phyloP scores from a whole-genome alignment of 1,284 basidiomycete genomes.

The Earliella scabrosa region DNA sequence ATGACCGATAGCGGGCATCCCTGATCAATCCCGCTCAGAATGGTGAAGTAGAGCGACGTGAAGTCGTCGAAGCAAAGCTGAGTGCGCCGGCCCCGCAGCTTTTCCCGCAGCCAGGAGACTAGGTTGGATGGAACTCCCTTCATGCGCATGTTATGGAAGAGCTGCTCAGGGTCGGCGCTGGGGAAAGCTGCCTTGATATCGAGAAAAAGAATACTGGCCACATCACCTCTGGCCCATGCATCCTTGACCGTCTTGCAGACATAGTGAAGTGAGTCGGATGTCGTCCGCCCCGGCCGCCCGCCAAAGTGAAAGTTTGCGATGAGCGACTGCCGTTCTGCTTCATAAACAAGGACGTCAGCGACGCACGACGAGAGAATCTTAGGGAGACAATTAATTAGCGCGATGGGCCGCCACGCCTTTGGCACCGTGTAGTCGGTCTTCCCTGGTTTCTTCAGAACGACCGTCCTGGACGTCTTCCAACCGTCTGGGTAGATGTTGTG shows the following conservation, averaged over 20 bases:
- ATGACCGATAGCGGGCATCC: too few relatives aligned
- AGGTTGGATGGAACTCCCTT: constrained; percentile 32
- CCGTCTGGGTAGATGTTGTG: constrained; percentile 33
- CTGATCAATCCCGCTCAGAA: constrained; percentile 36
- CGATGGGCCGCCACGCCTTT: constrained; percentile 45
- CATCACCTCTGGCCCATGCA: constrained; percentile 38
- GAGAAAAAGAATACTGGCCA: constrained; percentile 39
- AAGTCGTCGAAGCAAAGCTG: constrained; percentile 37
- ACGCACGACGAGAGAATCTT: constrained; percentile 38
- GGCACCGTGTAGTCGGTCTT: constrained; percentile 39
- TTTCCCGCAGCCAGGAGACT: constrained; percentile 26
- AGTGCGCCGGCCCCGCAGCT: constrained; percentile 30
- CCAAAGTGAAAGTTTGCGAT: constrained; percentile 39
- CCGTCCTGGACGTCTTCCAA: constrained; percentile 39
- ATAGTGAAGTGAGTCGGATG: constrained; percentile 41
- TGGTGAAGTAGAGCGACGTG: constrained; percentile 25
- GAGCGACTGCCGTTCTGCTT: constrained; percentile 27
- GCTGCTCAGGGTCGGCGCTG: constrained; percentile 30
- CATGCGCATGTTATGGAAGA: constrained; percentile 38
- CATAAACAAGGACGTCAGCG: constrained; percentile 26
- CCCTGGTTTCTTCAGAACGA: constrained; percentile 44
- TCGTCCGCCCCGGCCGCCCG: constrained; percentile 38
- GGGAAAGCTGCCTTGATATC: constrained; percentile 47
- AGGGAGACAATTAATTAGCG: constrained; percentile 39
- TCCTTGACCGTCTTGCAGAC: constrained; percentile 36